Conservation (phyloP, 352 stramenopile genomes). For the Phytophthora capsici region DNA sequence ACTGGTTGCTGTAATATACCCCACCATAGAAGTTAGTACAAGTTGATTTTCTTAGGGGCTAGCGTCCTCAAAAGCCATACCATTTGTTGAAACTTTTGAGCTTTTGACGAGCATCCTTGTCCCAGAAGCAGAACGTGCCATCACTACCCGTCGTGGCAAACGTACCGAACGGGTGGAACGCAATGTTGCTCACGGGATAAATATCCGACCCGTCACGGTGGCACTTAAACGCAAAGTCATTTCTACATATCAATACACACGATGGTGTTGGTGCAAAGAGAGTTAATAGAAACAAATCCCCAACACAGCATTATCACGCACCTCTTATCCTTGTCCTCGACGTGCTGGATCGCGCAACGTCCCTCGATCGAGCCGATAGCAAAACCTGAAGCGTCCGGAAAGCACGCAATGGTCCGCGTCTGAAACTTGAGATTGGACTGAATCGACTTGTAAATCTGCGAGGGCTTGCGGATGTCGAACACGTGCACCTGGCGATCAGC, state of each 20-base stretch:
- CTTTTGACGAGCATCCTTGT: slow-evolving; percentile 97
- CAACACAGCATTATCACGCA: slow-evolving; percentile 12
- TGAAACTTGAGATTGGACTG: slow-evolving; percentile 89
- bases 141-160: slow-evolving; percentile 96
- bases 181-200: slow-evolving; percentile 90
- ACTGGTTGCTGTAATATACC: slow-evolving; percentile 64
- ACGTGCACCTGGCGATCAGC: slow-evolving; percentile 91
- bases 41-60: not conserved
- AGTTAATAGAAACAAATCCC: not conserved
- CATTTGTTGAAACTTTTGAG: slow-evolving; percentile 92
- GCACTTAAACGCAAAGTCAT: slow-evolving; percentile 94
- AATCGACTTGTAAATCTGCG: slow-evolving; percentile 89
- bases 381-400: slow-evolving; percentile 90
- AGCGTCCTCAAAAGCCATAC: slow-evolving; percentile 30
- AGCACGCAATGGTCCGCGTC: slow-evolving; percentile 88
- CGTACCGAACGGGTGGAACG: slow-evolving; percentile 94
- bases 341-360: slow-evolving; percentile 90
- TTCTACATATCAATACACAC: slow-evolving; percentile 34
- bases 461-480: slow-evolving; percentile 86
- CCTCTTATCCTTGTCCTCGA: slow-evolving; percentile 84
- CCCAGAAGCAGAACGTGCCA: slow-evolving; percentile 98
- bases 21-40: not conserved
- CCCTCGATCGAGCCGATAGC: slow-evolving; percentile 92
- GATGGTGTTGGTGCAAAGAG: slow-evolving; percentile 8
- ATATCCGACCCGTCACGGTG: slow-evolving; percentile 90